These are phyloP conservation scores for Eragrostis nindensis DNA, from an alignment of 176 grass and related monocot species.

Conservation along the genomic window DNA sequence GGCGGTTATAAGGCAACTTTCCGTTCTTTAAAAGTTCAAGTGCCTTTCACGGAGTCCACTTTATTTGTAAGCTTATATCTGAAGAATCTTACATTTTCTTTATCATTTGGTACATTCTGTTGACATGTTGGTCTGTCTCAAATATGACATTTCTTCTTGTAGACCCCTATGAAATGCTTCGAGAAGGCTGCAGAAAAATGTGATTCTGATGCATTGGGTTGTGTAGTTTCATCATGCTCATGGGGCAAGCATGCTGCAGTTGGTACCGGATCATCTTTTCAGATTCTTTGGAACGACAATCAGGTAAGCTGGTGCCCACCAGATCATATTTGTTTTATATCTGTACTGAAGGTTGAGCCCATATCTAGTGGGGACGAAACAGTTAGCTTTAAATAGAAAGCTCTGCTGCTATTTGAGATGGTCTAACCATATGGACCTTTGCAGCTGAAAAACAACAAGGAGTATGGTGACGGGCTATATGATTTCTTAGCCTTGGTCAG, in stretches of 20 bases:
- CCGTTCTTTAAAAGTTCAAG: slow-evolving; percentile 96
- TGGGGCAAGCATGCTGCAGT: slow-evolving; percentile 88
- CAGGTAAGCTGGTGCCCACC: slow-evolving; percentile 55
- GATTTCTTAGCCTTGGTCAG: slow-evolving; percentile 86
- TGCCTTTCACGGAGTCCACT: slow-evolving; percentile 93
- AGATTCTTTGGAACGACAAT: slow-evolving; percentile 92
- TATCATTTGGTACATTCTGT: slow-evolving; percentile 27
- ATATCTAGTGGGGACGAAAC: slow-evolving; percentile 15
- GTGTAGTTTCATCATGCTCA: slow-evolving; percentile 89
- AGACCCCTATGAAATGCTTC: slow-evolving; percentile 99
- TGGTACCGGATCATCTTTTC: slow-evolving; percentile 87
- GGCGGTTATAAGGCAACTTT: slow-evolving; percentile 82
- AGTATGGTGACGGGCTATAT: slow-evolving; percentile 75
- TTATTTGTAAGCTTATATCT: slow-evolving; percentile 74
- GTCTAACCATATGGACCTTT: slow-evolving; percentile 33
- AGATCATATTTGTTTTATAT: slow-evolving; percentile 24
- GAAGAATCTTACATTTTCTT: slow-evolving; percentile 33
- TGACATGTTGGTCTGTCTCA: slow-evolving; percentile 12
- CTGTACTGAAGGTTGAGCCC: neutral
- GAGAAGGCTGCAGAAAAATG: slow-evolving; percentile 95
- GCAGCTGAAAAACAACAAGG: slow-evolving; percentile 71
- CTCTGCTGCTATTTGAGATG: slow-evolving; percentile 22
- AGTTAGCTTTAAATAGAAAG: slow-evolving; percentile 26
- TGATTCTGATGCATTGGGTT: slow-evolving; percentile 77
- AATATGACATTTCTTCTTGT: slow-evolving; percentile 31